Evolutionary conservation across 768 basidiomycete genomes (phyloP).

Genomic region (Fomitopsis serialis): DNA sequence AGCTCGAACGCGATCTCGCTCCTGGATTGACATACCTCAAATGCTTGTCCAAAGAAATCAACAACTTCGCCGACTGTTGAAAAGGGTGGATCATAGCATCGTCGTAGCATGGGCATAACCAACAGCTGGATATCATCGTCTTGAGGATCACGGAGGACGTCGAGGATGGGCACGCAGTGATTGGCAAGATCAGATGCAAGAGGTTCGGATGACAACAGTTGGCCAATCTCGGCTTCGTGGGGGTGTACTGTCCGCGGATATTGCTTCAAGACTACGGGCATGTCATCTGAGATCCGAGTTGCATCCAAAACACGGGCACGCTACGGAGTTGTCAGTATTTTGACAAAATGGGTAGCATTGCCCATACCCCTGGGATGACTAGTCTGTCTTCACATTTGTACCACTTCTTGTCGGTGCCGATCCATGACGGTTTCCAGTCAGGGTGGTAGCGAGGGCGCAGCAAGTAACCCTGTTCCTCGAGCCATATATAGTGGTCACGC

Average conservation of each 20-base stretch:
- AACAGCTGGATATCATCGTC: conserved; percentile 13
- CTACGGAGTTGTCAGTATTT: no score
- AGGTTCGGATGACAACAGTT: conserved; percentile 16
- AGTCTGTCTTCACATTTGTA: not conserved
- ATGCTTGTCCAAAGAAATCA: conserved; percentile 25
- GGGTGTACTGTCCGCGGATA: conserved; percentile 10
- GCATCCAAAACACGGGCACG: conserved; percentile 9
- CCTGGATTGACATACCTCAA: conserved; percentile 20
- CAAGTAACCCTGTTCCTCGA: conserved; percentile 12
- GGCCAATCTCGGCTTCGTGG: conserved; percentile 20
- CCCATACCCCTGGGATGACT: not conserved
- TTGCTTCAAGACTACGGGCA: conserved; percentile 11
- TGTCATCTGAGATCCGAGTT: conserved; percentile 12
- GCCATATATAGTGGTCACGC: conserved; percentile 10
- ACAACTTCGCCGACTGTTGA: conserved; percentile 31
- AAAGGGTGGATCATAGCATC: conserved; percentile 24
- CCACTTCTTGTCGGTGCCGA: not conserved
- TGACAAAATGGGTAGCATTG: not conserved
- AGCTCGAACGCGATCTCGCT: not conserved
- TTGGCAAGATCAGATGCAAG: conserved; percentile 19
- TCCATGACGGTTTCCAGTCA: conserved; percentile 14
- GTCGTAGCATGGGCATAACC: conserved; percentile 29
- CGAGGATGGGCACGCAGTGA: conserved; percentile 20
- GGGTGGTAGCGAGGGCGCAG: conserved; percentile 19
- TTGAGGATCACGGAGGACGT: conserved; percentile 13